Evolutionary conservation across 768 basidiomycete genomes (phyloP).

Genomic region (Russula sp.): DNA sequence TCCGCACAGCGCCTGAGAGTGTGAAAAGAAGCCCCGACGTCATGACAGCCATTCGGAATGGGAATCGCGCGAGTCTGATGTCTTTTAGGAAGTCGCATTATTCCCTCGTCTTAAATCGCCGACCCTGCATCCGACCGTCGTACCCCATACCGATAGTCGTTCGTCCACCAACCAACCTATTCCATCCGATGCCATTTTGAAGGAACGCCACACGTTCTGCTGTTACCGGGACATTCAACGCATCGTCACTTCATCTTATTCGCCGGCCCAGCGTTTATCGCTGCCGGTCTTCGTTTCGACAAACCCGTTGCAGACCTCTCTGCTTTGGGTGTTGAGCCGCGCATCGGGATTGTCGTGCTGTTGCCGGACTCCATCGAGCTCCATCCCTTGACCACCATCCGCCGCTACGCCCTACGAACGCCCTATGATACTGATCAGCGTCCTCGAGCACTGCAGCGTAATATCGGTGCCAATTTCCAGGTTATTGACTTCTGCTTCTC

Average conservation of each 20-base stretch:
- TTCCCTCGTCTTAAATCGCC: too few relatives aligned
- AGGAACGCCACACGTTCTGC: constrained; percentile 68
- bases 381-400: too few relatives aligned
- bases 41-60: too few relatives aligned
- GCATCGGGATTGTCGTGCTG: constrained; percentile 32
- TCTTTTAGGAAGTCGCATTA: too few relatives aligned
- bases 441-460: not conserved
- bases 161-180: constrained; percentile 60
- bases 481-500: too few relatives aligned
- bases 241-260: constrained; percentile 68
- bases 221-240: constrained; percentile 50
- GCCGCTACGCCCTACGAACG: not conserved
- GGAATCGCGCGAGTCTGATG: too few relatives aligned
- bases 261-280: constrained; percentile 65
- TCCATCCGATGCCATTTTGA: constrained; percentile 84
- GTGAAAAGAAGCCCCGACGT: too few relatives aligned
- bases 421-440: not conserved
- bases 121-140: too few relatives aligned
- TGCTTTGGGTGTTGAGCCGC: constrained; percentile 38
- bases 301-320: constrained; percentile 46
- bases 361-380: too few relatives aligned
- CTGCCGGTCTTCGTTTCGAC: constrained; percentile 69
- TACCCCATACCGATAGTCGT: constrained; percentile 40
- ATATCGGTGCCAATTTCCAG: not conserved
- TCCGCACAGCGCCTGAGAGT: too few relatives aligned